Percentiles rank a stretch among this genome's conserved stretches.
Conservation (phyloP, 441 rosid species). For the Gossypium davidsonii region DNA sequence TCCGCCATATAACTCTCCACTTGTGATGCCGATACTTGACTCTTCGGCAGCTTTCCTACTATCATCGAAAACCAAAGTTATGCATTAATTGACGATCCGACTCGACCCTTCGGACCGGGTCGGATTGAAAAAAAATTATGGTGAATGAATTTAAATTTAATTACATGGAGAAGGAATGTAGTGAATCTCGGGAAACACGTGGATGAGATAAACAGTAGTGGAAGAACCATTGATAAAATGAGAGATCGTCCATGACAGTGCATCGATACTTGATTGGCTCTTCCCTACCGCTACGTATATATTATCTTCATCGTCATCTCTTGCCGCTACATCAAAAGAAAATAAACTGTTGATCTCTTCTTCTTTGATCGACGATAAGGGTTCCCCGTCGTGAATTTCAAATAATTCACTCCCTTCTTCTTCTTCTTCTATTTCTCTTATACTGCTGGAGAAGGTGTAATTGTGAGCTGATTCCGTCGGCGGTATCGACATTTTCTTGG, state of each 20-base stretch:
- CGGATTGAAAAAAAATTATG: too few species aligned
- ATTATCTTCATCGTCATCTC: slow-evolving; percentile 39
- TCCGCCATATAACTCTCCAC: slow-evolving; percentile 54
- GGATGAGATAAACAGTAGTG: slow-evolving; percentile 47
- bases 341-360: slow-evolving; percentile 28
- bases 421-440: slow-evolving; percentile 43
- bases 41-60: slow-evolving; percentile 71
- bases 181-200: slow-evolving; percentile 62
- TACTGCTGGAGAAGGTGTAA: not conserved
- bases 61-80: slow-evolving; percentile 5
- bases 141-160: too few species aligned
- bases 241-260: slow-evolving; percentile 60
- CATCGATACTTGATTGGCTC: slow-evolving; percentile 65
- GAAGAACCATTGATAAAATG: slow-evolving; percentile 29
- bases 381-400: slow-evolving; percentile 15
- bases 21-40: slow-evolving; percentile 53
- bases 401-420: slow-evolving; percentile 4
- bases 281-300: slow-evolving; percentile 71
- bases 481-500: not conserved
- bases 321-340: slow-evolving; percentile 20
- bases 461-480: not conserved
- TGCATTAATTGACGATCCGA: too few species aligned
- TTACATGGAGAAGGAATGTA: slow-evolving; percentile 70
- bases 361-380: slow-evolving; percentile 28
- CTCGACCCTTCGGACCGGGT: too few species aligned